phyloP scores from a whole-genome alignment of 106 monocot genomes.

The Gastrodia elata region DNA sequence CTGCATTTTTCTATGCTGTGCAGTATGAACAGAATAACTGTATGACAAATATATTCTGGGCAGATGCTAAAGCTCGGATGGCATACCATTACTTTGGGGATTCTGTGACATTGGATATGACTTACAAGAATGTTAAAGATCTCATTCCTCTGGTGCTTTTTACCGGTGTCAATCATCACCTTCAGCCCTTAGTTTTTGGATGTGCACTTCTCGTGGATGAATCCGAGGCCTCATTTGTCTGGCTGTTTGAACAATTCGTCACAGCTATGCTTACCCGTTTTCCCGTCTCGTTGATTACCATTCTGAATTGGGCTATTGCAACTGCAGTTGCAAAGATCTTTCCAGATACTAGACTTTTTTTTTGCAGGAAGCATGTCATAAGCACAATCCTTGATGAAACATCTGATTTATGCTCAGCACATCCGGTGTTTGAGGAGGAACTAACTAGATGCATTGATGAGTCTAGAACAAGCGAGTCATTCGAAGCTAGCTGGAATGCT shows the following conservation, averaged over 20 bases:
- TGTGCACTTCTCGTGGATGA: conserved; percentile 67
- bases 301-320: conserved; percentile 30
- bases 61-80: conserved; percentile 65
- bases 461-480: conserved; percentile 32
- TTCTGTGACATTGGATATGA: conserved; percentile 44
- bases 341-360: conserved; percentile 43
- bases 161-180: conserved; percentile 57
- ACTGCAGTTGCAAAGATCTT: conserved; percentile 35
- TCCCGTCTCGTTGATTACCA: conserved; percentile 49
- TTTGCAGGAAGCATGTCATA: conserved; percentile 44
- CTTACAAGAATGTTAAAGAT: conserved; percentile 43
- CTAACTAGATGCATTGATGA: conserved; percentile 43
- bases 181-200: conserved; percentile 54
- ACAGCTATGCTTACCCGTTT: conserved; percentile 40
- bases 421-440: conserved; percentile 37
- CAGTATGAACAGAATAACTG: conserved; percentile 44
- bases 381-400: conserved; percentile 35
- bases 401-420: conserved; percentile 21
- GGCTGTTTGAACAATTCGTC: conserved; percentile 59
- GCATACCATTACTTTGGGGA: conserved; percentile 72
- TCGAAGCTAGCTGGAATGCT: conserved; percentile 48
- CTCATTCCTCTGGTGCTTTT: conserved; percentile 55
- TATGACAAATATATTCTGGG: conserved; percentile 69
- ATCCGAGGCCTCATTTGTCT: conserved; percentile 56
- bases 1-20: conserved; percentile 56